Percentiles rank a stretch among this genome's conserved stretches.
phyloP scores from a whole-genome alignment of 768 basidiomycete species.

The Phanerochaete carnosa region DNA sequence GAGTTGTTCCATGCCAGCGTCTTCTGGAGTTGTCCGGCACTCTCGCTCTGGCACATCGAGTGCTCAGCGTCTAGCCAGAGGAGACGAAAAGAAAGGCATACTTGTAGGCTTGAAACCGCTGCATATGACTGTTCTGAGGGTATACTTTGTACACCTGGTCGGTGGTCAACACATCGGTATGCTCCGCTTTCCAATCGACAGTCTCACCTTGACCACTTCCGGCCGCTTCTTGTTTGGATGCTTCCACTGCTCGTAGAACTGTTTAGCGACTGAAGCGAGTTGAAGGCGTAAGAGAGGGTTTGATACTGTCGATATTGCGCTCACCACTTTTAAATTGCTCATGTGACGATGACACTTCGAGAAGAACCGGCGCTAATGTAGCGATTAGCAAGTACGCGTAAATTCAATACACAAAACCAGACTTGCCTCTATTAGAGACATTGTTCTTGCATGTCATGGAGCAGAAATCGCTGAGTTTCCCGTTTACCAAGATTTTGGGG shows the following conservation, averaged over 20 bases:
- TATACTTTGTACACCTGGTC: conserved; percentile 24
- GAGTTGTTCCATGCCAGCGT: conserved; percentile 25
- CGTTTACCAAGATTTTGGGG: conserved; percentile 17
- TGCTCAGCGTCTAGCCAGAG: background rate
- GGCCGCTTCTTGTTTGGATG: conserved; percentile 6
- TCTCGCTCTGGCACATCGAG: conserved; percentile 5
- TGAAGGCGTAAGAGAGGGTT: background rate
- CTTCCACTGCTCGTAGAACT: conserved; percentile 19
- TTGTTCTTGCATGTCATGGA: conserved; percentile 17
- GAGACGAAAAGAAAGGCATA: background rate
- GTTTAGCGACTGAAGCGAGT: conserved; percentile 13
- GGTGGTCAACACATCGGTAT: background rate
- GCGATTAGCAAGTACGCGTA: background rate
- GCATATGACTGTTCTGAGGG: conserved; percentile 4
- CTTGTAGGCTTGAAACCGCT: conserved; percentile 21
- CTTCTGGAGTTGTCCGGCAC: conserved; percentile 19
- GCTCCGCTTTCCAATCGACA: background rate
- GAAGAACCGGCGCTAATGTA: background rate
- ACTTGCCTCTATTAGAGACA: background rate
- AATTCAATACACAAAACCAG: background rate
- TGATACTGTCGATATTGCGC: too few relatives aligned
- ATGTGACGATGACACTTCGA: background rate
- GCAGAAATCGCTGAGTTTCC: conserved; percentile 23
- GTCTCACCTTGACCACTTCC: background rate
- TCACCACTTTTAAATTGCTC: conserved; percentile 14